phyloP scores from a whole-genome alignment of 2,329 filamentous ascomycete species.

The Pseudogymnoascus sp. region DNA sequence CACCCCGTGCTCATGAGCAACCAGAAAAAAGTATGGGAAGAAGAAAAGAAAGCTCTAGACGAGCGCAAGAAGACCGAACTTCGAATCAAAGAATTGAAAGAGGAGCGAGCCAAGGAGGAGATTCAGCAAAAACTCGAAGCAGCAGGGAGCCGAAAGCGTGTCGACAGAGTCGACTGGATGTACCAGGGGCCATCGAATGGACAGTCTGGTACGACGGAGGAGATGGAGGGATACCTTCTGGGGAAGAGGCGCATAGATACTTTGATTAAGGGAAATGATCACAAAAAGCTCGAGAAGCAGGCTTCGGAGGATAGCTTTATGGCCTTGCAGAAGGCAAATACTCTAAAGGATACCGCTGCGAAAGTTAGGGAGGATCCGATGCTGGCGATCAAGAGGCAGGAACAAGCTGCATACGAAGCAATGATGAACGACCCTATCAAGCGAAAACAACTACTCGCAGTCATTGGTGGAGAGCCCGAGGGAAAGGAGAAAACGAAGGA shows the following conservation, averaged over 20 bases:
- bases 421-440: conserved; percentile 71
- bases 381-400: conserved; percentile 85
- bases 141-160: conserved; percentile 70
- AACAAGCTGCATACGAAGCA: conserved; percentile 70
- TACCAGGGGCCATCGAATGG: conserved; percentile 79
- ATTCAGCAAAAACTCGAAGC: conserved; percentile 83
- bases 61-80: conserved; percentile 92
- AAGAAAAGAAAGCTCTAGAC: conserved; percentile 84
- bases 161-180: conserved; percentile 95
- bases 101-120: conserved; percentile 88
- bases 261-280: conserved; percentile 71
- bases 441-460: conserved; percentile 56
- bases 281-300: conserved; percentile 71
- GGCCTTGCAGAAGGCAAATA: conserved; percentile 61
- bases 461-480: conserved; percentile 48
- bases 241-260: conserved; percentile 89
- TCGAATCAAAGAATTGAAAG: conserved; percentile 83
- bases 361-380: conserved; percentile 91
- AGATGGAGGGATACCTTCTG: conserved; percentile 86
- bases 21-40: conserved; percentile 80
- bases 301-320: conserved; percentile 51
- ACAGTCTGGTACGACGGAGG: conserved; percentile 68
- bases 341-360: conserved; percentile 65
- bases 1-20: conserved; percentile 87
- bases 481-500: conserved; percentile 35